Base-by-base conservation (phyloP, 164 flowering plant genomes). In the Liquidambar formosana region DNA sequence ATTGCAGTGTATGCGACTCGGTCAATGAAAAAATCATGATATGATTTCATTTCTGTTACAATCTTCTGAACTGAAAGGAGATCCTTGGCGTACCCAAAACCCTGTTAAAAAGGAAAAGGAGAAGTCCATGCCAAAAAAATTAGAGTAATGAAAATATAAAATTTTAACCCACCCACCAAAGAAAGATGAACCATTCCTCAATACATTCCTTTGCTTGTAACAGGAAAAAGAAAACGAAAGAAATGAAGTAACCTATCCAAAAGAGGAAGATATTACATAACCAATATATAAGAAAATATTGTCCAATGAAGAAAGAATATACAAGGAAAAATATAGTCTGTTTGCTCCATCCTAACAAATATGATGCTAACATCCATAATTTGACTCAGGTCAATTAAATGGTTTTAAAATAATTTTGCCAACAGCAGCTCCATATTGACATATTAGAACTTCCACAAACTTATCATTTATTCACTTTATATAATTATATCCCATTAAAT, bases 1-100 rank as follows among this genome's bases (percentile, higher is more conserved):
- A 81, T 77, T 53, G 86, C 77, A 66, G 92, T 86, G 64, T 84
- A 88, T 19, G 91, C 91, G 67, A 86, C 68, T 46, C 89, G 84
- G 79, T 90, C 95, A 67, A 86, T 70, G 57, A 62, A 64, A 57
- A 84, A 75, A 54, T 67, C 61, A 67, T 65, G 69, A 47, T 46
- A 61, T 71, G 76, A 78, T 76, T 86, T 88, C 85, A 90, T 83
- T 72, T 88, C 91, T 73, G 81, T 58, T 70, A 85, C 74, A 78
- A 90, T 72, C 74, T 76, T 78, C 71, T 75, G 81, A 63, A 90
- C 79, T 66, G 88, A 80, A 70, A 23, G 62, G 22, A 82, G 72
- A 83, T 90, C 89, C 61, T 79, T 83, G 65, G 76, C 77, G 75
- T 71, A 68, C 27, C 85, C 87, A 77, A 88, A 78, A 57, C 92